These are phyloP conservation scores for Microcyclospora tardicrescens DNA, from an alignment of 2,329 filamentous ascomycete genomes.

Conservation along the genomic window DNA sequence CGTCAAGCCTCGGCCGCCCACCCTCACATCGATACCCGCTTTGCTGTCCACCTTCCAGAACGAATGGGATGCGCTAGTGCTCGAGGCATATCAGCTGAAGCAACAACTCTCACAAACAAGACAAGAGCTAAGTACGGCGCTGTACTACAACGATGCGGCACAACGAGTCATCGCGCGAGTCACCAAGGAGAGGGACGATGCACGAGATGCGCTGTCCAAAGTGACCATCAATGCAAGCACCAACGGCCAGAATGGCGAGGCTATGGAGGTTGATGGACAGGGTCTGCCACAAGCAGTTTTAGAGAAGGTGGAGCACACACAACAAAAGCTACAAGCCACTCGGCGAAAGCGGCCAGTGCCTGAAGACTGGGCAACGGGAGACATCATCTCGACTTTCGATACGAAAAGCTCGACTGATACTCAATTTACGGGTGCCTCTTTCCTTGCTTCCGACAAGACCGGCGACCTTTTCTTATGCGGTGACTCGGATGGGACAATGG, in stretches of 20 bases:
- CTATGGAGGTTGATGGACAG: constrained; percentile 83
- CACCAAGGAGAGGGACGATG: constrained; percentile 85
- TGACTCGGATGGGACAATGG: constrained; percentile 60
- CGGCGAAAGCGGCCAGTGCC: constrained; percentile 83
- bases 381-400: constrained; percentile 52
- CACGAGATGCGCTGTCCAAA: constrained; percentile 74
- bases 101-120: constrained; percentile 81
- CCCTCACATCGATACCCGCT: constrained; percentile 89
- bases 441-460: constrained; percentile 44
- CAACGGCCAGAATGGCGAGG: constrained; percentile 50
- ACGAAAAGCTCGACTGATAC: constrained; percentile 41
- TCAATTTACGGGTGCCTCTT: constrained; percentile 45
- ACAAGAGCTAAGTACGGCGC: constrained; percentile 81
- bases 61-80: constrained; percentile 88
- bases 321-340: constrained; percentile 71
- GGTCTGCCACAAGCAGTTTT: constrained; percentile 59
- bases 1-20: constrained; percentile 79
- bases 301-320: constrained; percentile 64
- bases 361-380: constrained; percentile 67
- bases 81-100: constrained; percentile 83
- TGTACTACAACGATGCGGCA: constrained; percentile 97
- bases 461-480: constrained; percentile 60
- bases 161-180: constrained; percentile 84
- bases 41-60: constrained; percentile 92
- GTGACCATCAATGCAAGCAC: constrained; percentile 55